Conservation (phyloP, 2,329 filamentous ascomycete species). For the Cercospora sp. region DNA sequence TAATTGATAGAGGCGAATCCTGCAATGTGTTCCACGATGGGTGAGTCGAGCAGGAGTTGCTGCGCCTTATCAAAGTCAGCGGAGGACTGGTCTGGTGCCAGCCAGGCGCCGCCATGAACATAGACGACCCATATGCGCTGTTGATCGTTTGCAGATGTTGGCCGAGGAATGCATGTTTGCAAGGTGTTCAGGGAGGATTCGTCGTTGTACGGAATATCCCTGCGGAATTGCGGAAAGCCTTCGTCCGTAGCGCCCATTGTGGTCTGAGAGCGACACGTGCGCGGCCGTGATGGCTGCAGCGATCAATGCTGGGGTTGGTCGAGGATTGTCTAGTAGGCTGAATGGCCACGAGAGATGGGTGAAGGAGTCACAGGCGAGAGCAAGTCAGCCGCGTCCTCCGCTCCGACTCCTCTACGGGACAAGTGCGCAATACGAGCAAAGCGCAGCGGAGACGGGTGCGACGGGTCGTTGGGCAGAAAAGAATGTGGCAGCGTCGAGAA, state of each 20-base stretch:
- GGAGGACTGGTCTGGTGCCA: conserved; percentile 46
- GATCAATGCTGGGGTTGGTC: neutral
- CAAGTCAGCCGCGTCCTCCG: neutral
- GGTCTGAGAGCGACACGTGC: neutral
- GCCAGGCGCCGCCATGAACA: conserved; percentile 54
- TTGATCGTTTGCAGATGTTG: conserved; percentile 25
- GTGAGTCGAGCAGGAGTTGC: conserved; percentile 37
- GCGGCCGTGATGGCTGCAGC: neutral
- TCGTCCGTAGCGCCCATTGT: conserved; percentile 25
- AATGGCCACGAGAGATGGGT: neutral
- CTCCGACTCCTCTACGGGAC: neutral
- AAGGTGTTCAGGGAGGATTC: conserved; percentile 44
- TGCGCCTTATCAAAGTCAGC: conserved; percentile 41
- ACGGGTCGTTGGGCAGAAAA: neutral
- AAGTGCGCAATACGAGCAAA: neutral
- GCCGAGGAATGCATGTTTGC: conserved; percentile 45
- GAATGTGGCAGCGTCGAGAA: neutral
- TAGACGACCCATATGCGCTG: conserved; percentile 41
- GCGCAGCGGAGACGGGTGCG: neutral
- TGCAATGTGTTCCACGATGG: conserved; percentile 46
- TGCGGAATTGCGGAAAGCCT: conserved; percentile 29
- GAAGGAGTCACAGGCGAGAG: neutral
- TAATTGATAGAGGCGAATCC: conserved; percentile 67
- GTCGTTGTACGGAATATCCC: conserved; percentile 35
- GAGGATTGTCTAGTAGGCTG: neutral